Evolutionary conservation across 2,329 filamentous ascomycete species (phyloP).

Genomic region (Pestalotiopsis sp.): DNA sequence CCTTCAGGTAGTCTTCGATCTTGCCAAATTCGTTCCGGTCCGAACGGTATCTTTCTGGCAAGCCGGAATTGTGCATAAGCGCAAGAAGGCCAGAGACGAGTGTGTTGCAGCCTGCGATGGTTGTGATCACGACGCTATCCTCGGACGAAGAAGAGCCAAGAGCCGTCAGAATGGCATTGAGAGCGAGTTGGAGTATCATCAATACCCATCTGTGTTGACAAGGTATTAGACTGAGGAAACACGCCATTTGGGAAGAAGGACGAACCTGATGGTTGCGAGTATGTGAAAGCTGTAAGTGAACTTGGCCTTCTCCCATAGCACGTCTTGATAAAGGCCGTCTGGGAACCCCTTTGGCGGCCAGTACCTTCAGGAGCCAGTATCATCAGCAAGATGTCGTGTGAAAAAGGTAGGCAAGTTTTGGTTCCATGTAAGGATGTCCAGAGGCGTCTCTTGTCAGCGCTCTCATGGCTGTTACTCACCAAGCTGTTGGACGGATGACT

Average conservation of each 20-base stretch:
- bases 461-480: constrained; percentile 13
- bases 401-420: background rate
- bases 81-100: constrained; percentile 52
- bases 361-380: constrained; percentile 17
- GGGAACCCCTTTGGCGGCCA: constrained; percentile 53
- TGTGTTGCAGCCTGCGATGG: constrained; percentile 54
- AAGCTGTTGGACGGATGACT: constrained; percentile 43
- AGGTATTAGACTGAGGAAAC: too few species aligned
- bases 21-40: constrained; percentile 52
- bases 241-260: background rate
- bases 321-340: constrained; percentile 51
- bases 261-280: constrained; percentile 32
- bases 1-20: constrained; percentile 53
- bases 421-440: background rate
- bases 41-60: constrained; percentile 54
- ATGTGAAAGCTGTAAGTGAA: constrained; percentile 47
- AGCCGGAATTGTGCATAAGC: constrained; percentile 55
- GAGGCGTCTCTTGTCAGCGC: background rate
- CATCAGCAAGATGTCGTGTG: background rate
- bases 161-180: constrained; percentile 52
- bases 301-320: constrained; percentile 46
- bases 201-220: constrained; percentile 44
- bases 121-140: constrained; percentile 46
- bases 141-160: constrained; percentile 45
- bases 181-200: constrained; percentile 51